A percentile compares a stretch with the other conserved stretches of the same genome.
These are phyloP conservation scores for Hymenotorrendiella dingleyae DNA, from an alignment of 2,329 filamentous ascomycete genomes.

Conservation along the genomic window DNA sequence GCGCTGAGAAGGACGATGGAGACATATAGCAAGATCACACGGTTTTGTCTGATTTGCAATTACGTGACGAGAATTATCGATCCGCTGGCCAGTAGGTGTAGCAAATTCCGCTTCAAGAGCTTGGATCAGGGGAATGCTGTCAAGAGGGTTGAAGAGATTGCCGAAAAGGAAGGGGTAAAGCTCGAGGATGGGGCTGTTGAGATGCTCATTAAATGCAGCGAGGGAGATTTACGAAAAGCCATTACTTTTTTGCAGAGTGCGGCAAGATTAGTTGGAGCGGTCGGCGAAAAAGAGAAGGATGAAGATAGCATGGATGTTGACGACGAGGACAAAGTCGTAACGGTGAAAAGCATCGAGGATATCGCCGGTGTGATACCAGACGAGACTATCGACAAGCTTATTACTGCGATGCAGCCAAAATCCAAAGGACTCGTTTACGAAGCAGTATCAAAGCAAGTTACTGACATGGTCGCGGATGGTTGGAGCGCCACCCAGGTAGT, in stretches of 20 bases:
- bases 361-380: slow-evolving; percentile 93
- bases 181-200: slow-evolving; percentile 77
- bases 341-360: slow-evolving; percentile 78
- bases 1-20: slow-evolving; percentile 96
- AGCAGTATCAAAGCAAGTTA: slow-evolving; percentile 70
- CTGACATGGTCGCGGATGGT: slow-evolving; percentile 89
- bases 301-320: slow-evolving; percentile 40
- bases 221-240: slow-evolving; percentile 91
- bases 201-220: slow-evolving; percentile 77
- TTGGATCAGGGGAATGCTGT: slow-evolving; percentile 82
- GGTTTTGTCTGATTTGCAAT: slow-evolving; percentile 97
- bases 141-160: slow-evolving; percentile 75
- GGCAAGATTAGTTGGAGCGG: slow-evolving; percentile 75
- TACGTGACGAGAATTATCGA: slow-evolving; percentile 98
- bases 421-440: slow-evolving; percentile 61
- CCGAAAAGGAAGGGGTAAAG: slow-evolving; percentile 66
- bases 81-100: slow-evolving; percentile 85
- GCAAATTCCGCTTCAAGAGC: slow-evolving; percentile 97
- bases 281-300: slow-evolving; percentile 38
- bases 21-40: slow-evolving; percentile 91
- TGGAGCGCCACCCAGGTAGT: slow-evolving; percentile 93
- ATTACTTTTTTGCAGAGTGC: slow-evolving; percentile 96
- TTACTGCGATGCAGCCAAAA: slow-evolving; percentile 70
- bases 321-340: slow-evolving; percentile 62
- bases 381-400: slow-evolving; percentile 61